These are phyloP conservation scores for Jackrogersella multiformis DNA, from an alignment of 495 filamentous ascomycete species.

Conservation along the genomic window DNA sequence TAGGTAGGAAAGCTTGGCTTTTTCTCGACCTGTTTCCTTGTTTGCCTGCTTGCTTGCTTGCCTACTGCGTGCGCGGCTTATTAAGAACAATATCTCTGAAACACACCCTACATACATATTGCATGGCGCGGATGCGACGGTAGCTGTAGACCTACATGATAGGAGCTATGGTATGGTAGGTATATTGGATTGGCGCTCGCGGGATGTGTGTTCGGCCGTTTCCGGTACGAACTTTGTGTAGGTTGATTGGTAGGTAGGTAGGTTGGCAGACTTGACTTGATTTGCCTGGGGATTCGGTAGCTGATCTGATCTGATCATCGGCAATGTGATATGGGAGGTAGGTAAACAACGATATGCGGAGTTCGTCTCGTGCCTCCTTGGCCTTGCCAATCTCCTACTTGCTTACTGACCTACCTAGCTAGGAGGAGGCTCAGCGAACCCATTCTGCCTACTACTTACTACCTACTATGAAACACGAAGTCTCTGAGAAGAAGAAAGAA, in stretches of 20 bases:
- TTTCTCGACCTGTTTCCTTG: background rate
- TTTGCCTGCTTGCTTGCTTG: too few relatives aligned
- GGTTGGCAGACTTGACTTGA: background rate
- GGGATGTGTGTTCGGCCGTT: conserved; percentile 21
- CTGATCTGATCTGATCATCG: conserved; percentile 20
- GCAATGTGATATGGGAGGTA: background rate
- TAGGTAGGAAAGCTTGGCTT: conserved; percentile 28
- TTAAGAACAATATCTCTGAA: conserved; percentile 33
- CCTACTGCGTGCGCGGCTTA: conserved; percentile 20
- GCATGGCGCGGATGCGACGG: background rate
- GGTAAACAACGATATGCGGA: background rate
- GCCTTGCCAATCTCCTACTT: background rate
- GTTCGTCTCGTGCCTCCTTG: background rate
- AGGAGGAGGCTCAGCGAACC: conserved; percentile 3
- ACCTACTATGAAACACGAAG: background rate
- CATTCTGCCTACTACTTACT: background rate
- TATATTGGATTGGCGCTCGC: background rate
- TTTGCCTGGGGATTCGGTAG: background rate
- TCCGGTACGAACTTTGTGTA: conserved; percentile 4
- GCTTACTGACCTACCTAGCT: background rate
- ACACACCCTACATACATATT: conserved; percentile 17
- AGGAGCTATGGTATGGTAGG: too few relatives aligned
- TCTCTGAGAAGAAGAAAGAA: background rate
- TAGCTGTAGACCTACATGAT: background rate
- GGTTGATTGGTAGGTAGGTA: too few relatives aligned